These are phyloP conservation scores for Coniochaeta sp. DNA, from an alignment of 2,329 filamentous ascomycete species.

Conservation along the genomic window DNA sequence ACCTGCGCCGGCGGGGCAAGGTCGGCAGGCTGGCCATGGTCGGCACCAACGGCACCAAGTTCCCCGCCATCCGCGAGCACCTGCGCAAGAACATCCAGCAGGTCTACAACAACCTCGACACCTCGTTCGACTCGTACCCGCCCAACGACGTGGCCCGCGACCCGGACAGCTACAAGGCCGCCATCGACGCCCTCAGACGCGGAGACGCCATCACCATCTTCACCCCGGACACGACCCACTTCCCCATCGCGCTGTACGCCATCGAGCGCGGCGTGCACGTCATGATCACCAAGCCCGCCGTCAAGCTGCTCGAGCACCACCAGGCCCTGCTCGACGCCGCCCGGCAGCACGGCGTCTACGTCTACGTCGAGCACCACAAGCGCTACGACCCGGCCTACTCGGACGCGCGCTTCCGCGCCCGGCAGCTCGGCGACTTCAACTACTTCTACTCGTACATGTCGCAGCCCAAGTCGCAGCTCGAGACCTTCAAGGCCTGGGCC, in stretches of 20 bases:
- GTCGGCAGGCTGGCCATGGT: conserved; percentile 84
- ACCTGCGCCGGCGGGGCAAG: conserved; percentile 80
- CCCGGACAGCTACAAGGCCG: conserved; percentile 77
- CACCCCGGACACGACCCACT: conserved; percentile 89
- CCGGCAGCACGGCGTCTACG: conserved; percentile 70
- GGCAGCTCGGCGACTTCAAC: conserved; percentile 85
- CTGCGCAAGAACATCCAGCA: conserved; percentile 80
- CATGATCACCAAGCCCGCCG: conserved; percentile 88
- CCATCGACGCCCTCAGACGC: conserved; percentile 73
- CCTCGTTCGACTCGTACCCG: conserved; percentile 77
- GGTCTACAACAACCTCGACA: conserved; percentile 84
- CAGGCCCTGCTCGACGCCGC: conserved; percentile 66
- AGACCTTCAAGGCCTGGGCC: conserved; percentile 93
- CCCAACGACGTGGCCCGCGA: conserved; percentile 61
- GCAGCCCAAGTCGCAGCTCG: conserved; percentile 82
- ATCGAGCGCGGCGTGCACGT: conserved; percentile 85
- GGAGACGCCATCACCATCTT: conserved; percentile 94
- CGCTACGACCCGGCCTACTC: conserved; percentile 90
- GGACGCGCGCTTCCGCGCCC: conserved; percentile 72
- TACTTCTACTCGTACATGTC: conserved; percentile 98
- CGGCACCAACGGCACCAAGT: conserved; percentile 82
- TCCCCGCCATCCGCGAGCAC: conserved; percentile 83
- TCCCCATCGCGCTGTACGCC: conserved; percentile 84
- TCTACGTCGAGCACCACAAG: conserved; percentile 96
- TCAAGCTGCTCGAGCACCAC: conserved; percentile 77